Base-by-base conservation (phyloP, 2,329 filamentous ascomycete species). In the Penicillium sp. region DNA sequence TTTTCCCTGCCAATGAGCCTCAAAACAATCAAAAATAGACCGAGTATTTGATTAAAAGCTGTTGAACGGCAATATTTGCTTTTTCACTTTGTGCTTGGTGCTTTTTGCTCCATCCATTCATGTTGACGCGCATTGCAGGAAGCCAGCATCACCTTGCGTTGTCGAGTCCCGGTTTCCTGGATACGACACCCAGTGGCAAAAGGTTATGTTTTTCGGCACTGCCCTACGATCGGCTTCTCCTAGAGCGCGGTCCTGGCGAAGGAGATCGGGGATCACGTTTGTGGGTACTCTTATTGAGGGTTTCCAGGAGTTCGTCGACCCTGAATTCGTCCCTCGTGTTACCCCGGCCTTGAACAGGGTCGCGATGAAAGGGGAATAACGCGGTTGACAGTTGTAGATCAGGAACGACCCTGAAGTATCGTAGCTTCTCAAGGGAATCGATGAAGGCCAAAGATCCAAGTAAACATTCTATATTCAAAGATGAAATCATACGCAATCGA, bases 51-150 rank as follows among this genome's bases (percentile, higher is more conserved):
- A 26, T 1, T 19, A 12, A 22, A 3, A 49, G n/a, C 35, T 38
- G 30, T 9, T 28, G 7, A 40, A 22, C 5, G 33, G 33, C 6
- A 10, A 38, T 38, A 40, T 12, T 42, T 40, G 22, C 22, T 49
- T 50, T 35, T 56, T 28, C 7, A 13, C 24, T 35, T 49, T 40
- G 38, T 54, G 26, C n/a, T n/a, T 54, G 26, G 30, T 19, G 37
- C 58, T 17, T 54, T 42, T 45, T 8, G 10, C 26, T 13, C 49
- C 33, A 30, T 24, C 55, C 55, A 38, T 42, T 61, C 56, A 58
- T 35, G 24, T 61, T 67, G 65, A 68, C 64, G 66, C 44, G 67
- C 68, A 68, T 64, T 63, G 62, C 66, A 62, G 61, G 33, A 44
- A 50, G 37, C 47, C 35, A 44, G 47, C 60, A 65, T 66, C 60